phyloP scores from a whole-genome alignment of 2,329 filamentous ascomycete genomes.

The Fusarium pseudoanthophilum region DNA sequence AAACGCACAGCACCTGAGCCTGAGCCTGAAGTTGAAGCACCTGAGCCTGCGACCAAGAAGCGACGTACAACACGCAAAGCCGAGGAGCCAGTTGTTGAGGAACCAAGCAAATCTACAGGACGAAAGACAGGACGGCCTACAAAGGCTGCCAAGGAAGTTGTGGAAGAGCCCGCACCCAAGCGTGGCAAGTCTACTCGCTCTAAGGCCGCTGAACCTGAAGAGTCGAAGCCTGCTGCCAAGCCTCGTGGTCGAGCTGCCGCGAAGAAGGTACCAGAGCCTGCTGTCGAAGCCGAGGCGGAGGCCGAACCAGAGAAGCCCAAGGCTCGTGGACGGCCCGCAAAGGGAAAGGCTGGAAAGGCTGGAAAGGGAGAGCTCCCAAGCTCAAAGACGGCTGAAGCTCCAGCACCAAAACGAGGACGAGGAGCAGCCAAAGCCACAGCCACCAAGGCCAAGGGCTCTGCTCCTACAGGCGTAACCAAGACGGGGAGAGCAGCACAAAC shows the following conservation, averaged over 20 bases:
- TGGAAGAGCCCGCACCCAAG: conserved; percentile 14
- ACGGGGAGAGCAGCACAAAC: conserved; percentile 28
- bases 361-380: conserved; percentile 41
- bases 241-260: conserved; percentile 25
- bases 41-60: conserved; percentile 36
- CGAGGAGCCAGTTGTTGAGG: conserved; percentile 12
- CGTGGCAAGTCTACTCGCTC: conserved; percentile 22
- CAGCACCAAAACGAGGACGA: conserved; percentile 26
- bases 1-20: conserved; percentile 21
- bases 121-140: conserved; percentile 17
- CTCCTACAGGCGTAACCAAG: conserved; percentile 35
- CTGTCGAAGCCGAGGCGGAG: background rate
- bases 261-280: conserved; percentile 7
- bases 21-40: conserved; percentile 9
- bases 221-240: conserved; percentile 4
- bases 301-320: conserved; percentile 24
- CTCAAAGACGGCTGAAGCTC: conserved; percentile 15
- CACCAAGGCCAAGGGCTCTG: conserved; percentile 19
- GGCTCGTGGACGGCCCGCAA: conserved; percentile 27
- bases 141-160: conserved; percentile 17
- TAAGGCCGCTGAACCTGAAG: conserved; percentile 10
- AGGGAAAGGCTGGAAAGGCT: conserved; percentile 39
- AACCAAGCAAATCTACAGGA: conserved; percentile 2
- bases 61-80: conserved; percentile 26
- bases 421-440: conserved; percentile 10